Evolutionary conservation across 257 asterid species (phyloP).

Genomic region (Solanum clarkiae): DNA sequence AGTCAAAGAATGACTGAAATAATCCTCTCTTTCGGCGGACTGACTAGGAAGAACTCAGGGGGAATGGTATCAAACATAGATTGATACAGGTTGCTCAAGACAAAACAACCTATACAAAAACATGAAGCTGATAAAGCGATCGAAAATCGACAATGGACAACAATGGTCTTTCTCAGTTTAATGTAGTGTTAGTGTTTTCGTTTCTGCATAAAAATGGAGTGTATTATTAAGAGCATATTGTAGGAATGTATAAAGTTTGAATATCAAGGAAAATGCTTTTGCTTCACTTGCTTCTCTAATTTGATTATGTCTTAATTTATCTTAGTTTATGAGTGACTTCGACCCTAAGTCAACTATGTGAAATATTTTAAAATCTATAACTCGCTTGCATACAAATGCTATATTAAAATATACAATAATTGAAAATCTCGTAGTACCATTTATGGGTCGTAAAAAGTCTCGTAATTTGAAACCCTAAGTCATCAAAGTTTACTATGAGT

Average conservation of each 20-base stretch:
- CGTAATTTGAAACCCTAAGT: too few species aligned
- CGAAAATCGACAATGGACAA: neutral
- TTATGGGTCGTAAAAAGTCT: too few species aligned
- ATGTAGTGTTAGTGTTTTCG: neutral
- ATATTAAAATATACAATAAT: too few species aligned
- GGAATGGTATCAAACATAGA: neutral
- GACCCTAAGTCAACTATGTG: too few species aligned
- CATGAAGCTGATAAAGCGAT: neutral
- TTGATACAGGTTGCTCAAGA: neutral
- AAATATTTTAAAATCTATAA: too few species aligned
- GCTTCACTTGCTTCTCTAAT: neutral
- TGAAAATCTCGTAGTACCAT: too few species aligned
- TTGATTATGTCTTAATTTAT: neutral
- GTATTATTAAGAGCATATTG: neutral
- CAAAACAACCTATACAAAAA: neutral
- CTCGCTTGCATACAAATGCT: too few species aligned
- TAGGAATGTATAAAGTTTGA: neutral
- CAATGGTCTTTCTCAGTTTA: neutral
- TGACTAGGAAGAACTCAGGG: conserved; percentile 1
- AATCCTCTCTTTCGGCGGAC: conserved; percentile 17
- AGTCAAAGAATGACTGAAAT: conserved; percentile 27
- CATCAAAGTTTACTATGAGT: too few species aligned
- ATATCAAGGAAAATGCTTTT: neutral
- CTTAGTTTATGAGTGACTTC: neutral
- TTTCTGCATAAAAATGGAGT: neutral